Conservation (phyloP, 371 early-diverging fungal genomes). For the Lichtheimia hyalospora region DNA sequence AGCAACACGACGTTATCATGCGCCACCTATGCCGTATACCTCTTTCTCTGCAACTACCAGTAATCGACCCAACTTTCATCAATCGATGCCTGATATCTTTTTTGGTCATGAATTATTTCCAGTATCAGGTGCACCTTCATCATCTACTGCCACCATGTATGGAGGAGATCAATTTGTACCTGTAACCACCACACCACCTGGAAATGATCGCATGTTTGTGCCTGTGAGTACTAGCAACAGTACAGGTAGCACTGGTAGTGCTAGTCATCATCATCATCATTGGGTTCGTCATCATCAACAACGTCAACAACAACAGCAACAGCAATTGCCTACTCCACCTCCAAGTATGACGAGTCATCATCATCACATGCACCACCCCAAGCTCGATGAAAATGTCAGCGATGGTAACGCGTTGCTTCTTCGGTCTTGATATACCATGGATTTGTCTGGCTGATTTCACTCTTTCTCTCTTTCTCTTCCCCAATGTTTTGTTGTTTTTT, state of each 20-base stretch:
- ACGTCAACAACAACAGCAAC: neutral
- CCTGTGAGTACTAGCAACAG: too few relatives aligned
- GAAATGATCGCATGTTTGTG: neutral
- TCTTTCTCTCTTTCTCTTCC: neutral
- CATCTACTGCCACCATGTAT: neutral
- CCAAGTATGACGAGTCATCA: neutral
- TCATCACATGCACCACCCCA: neutral
- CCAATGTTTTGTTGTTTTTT: neutral
- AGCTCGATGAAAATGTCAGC: neutral
- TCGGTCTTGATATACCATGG: neutral
- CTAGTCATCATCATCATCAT: too few relatives aligned
- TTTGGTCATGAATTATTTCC: slow-evolving; percentile 7
- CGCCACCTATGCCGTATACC: slow-evolving; percentile 11
- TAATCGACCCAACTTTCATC: slow-evolving; percentile 7
- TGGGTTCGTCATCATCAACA: too few relatives aligned
- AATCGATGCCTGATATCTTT: slow-evolving; percentile 12
- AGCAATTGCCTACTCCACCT: slow-evolving; percentile 7
- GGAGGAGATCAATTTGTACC: neutral
- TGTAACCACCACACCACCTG: neutral
- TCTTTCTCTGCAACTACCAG: slow-evolving; percentile 15
- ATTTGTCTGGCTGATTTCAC: neutral
- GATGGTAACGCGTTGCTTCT: slow-evolving; percentile 1
- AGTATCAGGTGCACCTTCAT: neutral
- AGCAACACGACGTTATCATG: neutral
- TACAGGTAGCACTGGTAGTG: too few relatives aligned